These are phyloP conservation scores for Candida palmyrensis DNA, from an alignment of 805 yeast genomes.

Conservation along the genomic window DNA sequence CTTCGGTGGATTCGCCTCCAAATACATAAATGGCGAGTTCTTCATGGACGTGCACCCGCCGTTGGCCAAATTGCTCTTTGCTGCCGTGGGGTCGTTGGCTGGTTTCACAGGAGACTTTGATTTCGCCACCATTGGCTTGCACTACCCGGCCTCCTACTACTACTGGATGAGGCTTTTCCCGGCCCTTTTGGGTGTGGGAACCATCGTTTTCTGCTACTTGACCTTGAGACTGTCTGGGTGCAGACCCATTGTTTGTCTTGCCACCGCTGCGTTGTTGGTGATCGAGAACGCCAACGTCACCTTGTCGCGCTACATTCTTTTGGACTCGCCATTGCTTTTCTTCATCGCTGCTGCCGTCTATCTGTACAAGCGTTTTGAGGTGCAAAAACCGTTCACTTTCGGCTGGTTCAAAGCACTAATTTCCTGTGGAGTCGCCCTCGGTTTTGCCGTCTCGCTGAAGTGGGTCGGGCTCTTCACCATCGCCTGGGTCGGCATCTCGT, in stretches of 20 bases:
- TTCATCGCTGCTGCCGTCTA: conserved; percentile 71
- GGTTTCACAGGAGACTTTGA: conserved; percentile 71
- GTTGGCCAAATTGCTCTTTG: conserved; percentile 68
- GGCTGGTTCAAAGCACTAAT: conserved; percentile 56
- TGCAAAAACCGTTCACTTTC: conserved; percentile 54
- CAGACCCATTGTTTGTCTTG: conserved; percentile 54
- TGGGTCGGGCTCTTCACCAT: conserved; percentile 84
- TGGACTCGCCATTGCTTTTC: conserved; percentile 73
- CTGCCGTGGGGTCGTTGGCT: conserved; percentile 60
- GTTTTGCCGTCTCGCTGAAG: conserved; percentile 68
- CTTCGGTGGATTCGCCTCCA: conserved; percentile 93
- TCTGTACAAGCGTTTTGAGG: conserved; percentile 61
- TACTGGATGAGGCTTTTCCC: conserved; percentile 66
- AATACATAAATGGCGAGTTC: conserved; percentile 61
- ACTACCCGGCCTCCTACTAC: conserved; percentile 60
- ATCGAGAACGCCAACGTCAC: conserved; percentile 69
- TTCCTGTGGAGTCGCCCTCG: conserved; percentile 65
- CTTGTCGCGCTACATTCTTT: conserved; percentile 66
- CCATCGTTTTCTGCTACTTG: conserved; percentile 58
- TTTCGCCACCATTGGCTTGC: conserved; percentile 62
- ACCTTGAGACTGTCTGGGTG: conserved; percentile 72
- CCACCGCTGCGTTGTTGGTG: conserved; percentile 51
- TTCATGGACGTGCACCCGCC: conserved; percentile 83
- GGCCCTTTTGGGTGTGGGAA: conserved; percentile 62
- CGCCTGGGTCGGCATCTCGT: conserved; percentile 68